Evolutionary conservation across 1,139 yeast genomes (phyloP).

Genomic region (Nakaseomyces bracarensis): DNA sequence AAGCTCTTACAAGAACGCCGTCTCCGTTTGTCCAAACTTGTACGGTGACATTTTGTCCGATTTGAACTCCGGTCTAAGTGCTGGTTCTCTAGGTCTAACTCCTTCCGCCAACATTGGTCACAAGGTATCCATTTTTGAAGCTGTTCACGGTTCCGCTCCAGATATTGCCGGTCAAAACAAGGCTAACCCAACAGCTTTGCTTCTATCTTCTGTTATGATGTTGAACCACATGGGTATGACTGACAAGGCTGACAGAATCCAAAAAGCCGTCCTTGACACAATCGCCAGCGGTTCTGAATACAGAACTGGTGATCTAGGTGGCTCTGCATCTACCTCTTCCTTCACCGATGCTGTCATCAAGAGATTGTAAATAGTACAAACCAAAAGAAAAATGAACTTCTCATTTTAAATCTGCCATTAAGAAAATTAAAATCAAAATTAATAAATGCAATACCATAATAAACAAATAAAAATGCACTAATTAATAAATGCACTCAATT

Average conservation of each 20-base stretch:
- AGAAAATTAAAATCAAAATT: neutral
- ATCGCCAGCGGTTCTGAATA: constrained; percentile 90
- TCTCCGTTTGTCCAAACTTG: constrained; percentile 98
- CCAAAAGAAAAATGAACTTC: neutral
- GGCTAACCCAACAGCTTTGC: constrained; percentile 94
- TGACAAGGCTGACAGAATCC: constrained; percentile 72
- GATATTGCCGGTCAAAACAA: constrained; percentile 94
- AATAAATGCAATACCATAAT: neutral
- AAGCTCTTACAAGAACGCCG: constrained; percentile 68
- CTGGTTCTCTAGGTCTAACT: constrained; percentile 97
- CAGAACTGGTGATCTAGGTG: constrained; percentile 95
- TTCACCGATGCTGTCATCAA: constrained; percentile 76
- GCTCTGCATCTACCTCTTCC: constrained; percentile 78
- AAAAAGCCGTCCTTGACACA: constrained; percentile 81
- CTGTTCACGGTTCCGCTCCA: constrained; percentile 99
- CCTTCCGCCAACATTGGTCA: constrained; percentile 99
- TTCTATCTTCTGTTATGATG: constrained; percentile 96
- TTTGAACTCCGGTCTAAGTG: constrained; percentile 82
- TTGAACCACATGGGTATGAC: constrained; percentile 93
- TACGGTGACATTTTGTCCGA: constrained; percentile 98
- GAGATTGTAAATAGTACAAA: constrained; percentile 37
- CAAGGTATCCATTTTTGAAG: constrained; percentile 94
- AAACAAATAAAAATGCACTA: too few relatives aligned
- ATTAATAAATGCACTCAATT: too few relatives aligned
- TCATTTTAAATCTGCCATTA: too few relatives aligned